phyloP scores from a whole-genome alignment of 1,284 basidiomycete genomes.

The Peniophora sp. region DNA sequence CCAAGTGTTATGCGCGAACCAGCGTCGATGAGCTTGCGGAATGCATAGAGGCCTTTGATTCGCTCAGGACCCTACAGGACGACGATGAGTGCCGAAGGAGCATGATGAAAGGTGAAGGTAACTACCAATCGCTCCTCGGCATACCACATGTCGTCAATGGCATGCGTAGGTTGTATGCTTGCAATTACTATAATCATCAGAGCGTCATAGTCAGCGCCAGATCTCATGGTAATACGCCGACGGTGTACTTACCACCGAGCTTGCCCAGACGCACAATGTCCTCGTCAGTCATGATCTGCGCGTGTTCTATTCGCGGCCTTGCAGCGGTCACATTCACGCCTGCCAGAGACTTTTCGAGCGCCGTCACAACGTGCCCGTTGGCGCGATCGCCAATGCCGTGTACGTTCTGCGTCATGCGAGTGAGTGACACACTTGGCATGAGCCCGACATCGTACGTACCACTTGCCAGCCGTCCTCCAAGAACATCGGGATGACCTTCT shows the following conservation, averaged over 20 bases:
- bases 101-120: background rate
- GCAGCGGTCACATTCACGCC: constrained; percentile 53
- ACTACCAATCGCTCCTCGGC: constrained; percentile 70
- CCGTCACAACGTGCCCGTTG: constrained; percentile 77
- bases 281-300: constrained; percentile 69
- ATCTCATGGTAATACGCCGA: background rate
- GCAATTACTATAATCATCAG: constrained; percentile 53
- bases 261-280: constrained; percentile 72
- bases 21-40: constrained; percentile 60
- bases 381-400: constrained; percentile 91
- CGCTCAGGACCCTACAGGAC: constrained; percentile 65
- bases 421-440: constrained; percentile 3
- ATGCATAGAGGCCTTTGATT: constrained; percentile 81
- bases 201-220: too few relatives aligned
- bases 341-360: constrained; percentile 63
- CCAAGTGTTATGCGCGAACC: constrained; percentile 66
- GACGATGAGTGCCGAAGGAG: too few relatives aligned
- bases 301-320: constrained; percentile 83
- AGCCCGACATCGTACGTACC: constrained; percentile 34
- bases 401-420: constrained; percentile 49
- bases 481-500: constrained; percentile 60
- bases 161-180: constrained; percentile 86
- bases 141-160: constrained; percentile 84
- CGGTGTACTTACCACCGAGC: constrained; percentile 53
- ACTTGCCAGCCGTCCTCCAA: constrained; percentile 75